Base-by-base conservation (phyloP, 1,284 basidiomycete genomes). In the Earliella scabrosa region DNA sequence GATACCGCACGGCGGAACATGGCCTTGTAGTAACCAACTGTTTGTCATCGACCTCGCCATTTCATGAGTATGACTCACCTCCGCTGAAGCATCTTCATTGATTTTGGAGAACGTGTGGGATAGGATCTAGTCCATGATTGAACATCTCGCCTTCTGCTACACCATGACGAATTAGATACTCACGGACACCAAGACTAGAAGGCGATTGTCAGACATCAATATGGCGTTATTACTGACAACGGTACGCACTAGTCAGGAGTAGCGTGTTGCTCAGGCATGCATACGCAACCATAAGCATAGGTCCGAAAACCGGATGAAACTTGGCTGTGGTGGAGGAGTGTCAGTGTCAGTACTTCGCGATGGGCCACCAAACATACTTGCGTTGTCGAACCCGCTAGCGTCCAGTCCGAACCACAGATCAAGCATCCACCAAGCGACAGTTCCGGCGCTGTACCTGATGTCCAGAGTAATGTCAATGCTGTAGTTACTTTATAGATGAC, bases 71-170 rank as follows among this genome's bases (percentile, higher is more conserved):
- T n/a, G 29, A 54, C 69, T 45, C 65, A 91, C 92, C 79, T 97
- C 95, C 5, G 95, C 93, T 11, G 85, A 86, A 18, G 95, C 95
- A 73, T 97, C 95, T 63, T 93, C 89, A 60, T 88, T 95, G 66
- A 97, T 94, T 18, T 83, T 92, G 0, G 93, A 87, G 71, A 97
- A 98, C 0, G 95, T 98, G 70, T 97, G 92, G 8, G 93, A 94
- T 20, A 98, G 78, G 45, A 97, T 95, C 94, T 88, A 77, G 64
- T n/a, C 31, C 4, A 6, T 6, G 20, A 18, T 14, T 50, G 1
- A 52, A 34, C 9, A 6, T 4, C 6, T 24, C 23, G 1, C 8
- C 23, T 11, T 2, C 24, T 11, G 16, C n/a, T 4, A 21, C 4
- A 23, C 8, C 31, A 0, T 23, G n/a, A n/a, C n/a, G n/a, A n/a